phyloP scores from a whole-genome alignment of 192 early-diverging fungal genomes.

The Glomus cerebriforme region DNA sequence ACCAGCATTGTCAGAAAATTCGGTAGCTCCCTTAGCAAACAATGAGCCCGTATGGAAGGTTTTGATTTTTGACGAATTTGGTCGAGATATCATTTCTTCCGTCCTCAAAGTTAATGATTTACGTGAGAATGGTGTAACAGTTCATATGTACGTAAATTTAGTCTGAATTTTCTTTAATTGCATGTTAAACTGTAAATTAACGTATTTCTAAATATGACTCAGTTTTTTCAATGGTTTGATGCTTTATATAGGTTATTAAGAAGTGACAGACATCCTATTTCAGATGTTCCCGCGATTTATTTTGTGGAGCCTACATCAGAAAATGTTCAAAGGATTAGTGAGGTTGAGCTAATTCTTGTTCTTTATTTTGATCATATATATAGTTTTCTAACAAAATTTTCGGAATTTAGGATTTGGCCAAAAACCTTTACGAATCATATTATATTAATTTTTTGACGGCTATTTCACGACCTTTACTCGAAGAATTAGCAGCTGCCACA shows the following conservation, averaged over 20 bases:
- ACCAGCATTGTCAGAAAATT: constrained; percentile 43
- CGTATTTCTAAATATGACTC: background rate
- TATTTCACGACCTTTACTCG: constrained; percentile 84
- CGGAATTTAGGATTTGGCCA: constrained; percentile 73
- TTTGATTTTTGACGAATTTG: constrained; percentile 90
- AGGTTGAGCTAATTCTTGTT: constrained; percentile 55
- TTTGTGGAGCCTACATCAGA: constrained; percentile 90
- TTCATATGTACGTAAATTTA: constrained; percentile 80
- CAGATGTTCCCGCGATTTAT: constrained; percentile 97
- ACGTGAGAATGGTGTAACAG: constrained; percentile 92
- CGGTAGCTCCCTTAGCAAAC: constrained; percentile 31
- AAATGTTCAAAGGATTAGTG: constrained; percentile 76
- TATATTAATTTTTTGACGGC: constrained; percentile 94
- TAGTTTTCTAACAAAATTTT: background rate
- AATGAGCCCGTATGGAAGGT: constrained; percentile 93
- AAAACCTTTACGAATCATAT: constrained; percentile 92
- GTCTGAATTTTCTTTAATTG: background rate
- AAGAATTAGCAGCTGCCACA: constrained; percentile 90
- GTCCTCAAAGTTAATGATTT: constrained; percentile 94
- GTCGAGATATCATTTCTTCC: constrained; percentile 96
- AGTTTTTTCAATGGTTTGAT: constrained; percentile 24
- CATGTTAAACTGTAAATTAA: background rate
- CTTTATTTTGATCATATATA: background rate
- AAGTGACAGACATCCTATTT: constrained; percentile 82
- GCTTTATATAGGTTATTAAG: constrained; percentile 66